Base-by-base conservation (phyloP, 2,329 filamentous ascomycete genomes). In the Cytospora piceae region DNA sequence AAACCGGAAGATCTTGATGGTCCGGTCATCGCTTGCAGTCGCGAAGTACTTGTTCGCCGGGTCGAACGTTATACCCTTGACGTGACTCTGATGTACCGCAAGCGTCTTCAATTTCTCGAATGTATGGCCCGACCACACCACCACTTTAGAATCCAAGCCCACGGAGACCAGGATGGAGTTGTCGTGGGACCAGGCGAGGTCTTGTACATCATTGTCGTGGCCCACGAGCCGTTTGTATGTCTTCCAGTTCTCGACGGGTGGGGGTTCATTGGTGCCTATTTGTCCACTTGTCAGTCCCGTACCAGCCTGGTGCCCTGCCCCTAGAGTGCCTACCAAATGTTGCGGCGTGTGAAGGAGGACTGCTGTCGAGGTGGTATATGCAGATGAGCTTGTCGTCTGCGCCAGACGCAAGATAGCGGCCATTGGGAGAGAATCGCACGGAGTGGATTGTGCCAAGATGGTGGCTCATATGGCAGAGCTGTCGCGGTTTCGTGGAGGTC, bases 11-110 rank as follows among this genome's bases (percentile, higher is more conserved):
- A 99, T 92, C 76, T 96, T 96, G 78, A 99, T 96, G 2, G 93
- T 94, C 67, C 95, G 89, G 77, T 99, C 95, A 76, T 99, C 95
- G 79, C 93, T 97, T 2, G 96, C 94, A 0, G 96, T 99, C 20
- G 96, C 95, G 78, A 99, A 99, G 82, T 97, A 99, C 76, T 98
- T 99, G 81, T 98, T 98, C 52, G 95, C 95, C 0, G 95, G 95
- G 75, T 99, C 95, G 74, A 99, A 99, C 0, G 94, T 97, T 73
- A 99, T 96, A 68, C 96, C 95, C 77, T 99, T 99, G 80, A 99
- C 95, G 76, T 98, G 96, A 76, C 93, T 97, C 76, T 96, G 93
- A 77, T 99, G 95, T 66, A 94, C 90, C 2, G 93, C 89, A 6
- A 99, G 81, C 3, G 93, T 94, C 84, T 98, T 98, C 70, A 99